phyloP scores from a whole-genome alignment of 495 filamentous ascomycete species.

The Hypoxylon subgilvum region DNA sequence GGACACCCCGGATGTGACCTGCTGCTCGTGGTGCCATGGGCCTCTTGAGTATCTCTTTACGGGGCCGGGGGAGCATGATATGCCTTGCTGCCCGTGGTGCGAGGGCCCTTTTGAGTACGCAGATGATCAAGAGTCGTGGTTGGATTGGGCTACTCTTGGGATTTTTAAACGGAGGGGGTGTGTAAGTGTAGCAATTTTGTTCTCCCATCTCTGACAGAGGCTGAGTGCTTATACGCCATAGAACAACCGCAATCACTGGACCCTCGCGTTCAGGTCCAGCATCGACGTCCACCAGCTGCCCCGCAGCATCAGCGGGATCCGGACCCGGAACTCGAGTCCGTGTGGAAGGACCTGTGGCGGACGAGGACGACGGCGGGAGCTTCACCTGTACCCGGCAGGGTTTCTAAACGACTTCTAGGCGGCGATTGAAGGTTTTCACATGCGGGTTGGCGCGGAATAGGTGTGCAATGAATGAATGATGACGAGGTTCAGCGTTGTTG shows the following conservation, averaged over 20 bases:
- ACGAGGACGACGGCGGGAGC: neutral
- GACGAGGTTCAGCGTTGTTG: too few relatives aligned
- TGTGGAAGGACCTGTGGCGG: constrained; percentile 2
- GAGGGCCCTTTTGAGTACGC: neutral
- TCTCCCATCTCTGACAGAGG: neutral
- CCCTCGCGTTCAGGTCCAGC: constrained; percentile 19
- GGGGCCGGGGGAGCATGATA: neutral
- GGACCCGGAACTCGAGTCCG: constrained; percentile 14
- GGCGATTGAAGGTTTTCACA: too few relatives aligned
- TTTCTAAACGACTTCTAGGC: too few relatives aligned
- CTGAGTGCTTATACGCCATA: too few relatives aligned
- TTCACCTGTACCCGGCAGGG: too few relatives aligned
- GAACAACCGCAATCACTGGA: constrained; percentile 22
- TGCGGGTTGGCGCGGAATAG: too few relatives aligned
- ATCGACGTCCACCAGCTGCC: constrained; percentile 23
- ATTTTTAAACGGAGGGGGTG: constrained; percentile 23
- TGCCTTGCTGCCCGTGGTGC: constrained; percentile 3
- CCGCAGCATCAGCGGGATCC: constrained; percentile 15
- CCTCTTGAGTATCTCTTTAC: neutral
- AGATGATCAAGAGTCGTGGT: neutral
- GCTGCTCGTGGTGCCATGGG: too few relatives aligned
- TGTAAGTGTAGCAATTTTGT: constrained; percentile 12
- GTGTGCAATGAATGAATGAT: too few relatives aligned
- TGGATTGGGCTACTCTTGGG: constrained; percentile 20
- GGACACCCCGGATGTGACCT: too few relatives aligned